Evolutionary conservation across 2,329 filamentous ascomycete species (phyloP), one percentile per base, ranked within the genome.

Genomic region (Trichophyton simii): DNA sequence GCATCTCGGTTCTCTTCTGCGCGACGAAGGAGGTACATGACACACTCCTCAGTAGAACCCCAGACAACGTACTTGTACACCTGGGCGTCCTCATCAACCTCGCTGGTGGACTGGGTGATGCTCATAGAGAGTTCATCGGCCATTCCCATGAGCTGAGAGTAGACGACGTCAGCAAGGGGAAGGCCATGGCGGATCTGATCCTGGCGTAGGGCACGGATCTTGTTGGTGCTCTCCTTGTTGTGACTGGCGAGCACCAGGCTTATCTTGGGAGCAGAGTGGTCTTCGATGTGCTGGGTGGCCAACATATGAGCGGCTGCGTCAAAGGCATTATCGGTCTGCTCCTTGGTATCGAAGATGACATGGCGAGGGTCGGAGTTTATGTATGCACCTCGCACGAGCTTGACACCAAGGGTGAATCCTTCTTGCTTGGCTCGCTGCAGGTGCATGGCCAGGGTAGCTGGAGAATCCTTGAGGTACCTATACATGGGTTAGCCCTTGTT

Each of bases 81-180:
- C 64, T 76, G 77, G 25, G 79, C 79, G 5, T 70, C 66, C 36
- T 62, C 65, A 38, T 69, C 68, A 13, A 68, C 66, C 20, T 63
- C 69, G 67, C 64, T 59, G 63, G 41, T 57, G 42, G 60, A 75
- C 62, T 81, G 74, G 15, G 84, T 74, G 0, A 85, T 72, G 42
- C 79, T 77, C 66, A 81, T 80, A 62, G 87, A 90, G 59, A 97
- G 85, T 71, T 96, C 91, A 67, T 97, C 92, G 1, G 92, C 92
- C 92, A 97, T 97, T 46, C 92, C 91, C 77, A 92, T 88, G 0
- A 96, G 82, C 76, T 96, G 91, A 2, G 88, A 88, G 72, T 89
- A 91, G 41, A 77, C 75, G 1, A 83, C 73, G 13, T 80, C 76
- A 55, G 77, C 72, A 44, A 72, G 70, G 57, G 71, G 69, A 65